Conservation (phyloP, 306 rosid genomes). For the Styphnolobium japonicum region DNA sequence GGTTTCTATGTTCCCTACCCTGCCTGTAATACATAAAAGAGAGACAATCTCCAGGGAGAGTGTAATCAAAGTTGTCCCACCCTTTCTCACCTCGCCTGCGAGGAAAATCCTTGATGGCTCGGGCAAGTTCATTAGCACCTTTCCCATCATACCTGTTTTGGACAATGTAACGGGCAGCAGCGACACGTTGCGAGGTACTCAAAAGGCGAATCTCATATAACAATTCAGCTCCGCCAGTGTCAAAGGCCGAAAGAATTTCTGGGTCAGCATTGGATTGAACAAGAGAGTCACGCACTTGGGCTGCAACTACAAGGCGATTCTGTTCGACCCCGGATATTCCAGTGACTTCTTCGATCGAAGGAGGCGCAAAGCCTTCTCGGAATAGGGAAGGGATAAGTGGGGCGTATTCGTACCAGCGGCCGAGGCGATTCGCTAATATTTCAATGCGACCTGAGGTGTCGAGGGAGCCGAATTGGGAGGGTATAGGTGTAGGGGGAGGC, state of each 20-base stretch:
- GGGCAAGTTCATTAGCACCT: slow-evolving; percentile 68
- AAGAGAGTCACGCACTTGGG: slow-evolving; percentile 80
- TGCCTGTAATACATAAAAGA: slow-evolving; percentile 70
- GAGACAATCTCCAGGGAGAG: slow-evolving; percentile 69
- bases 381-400: slow-evolving; percentile 60
- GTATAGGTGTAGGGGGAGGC: slow-evolving; percentile 69
- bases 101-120: slow-evolving; percentile 75
- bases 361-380: slow-evolving; percentile 71
- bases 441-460: slow-evolving; percentile 54
- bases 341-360: slow-evolving; percentile 68
- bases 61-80: slow-evolving; percentile 68
- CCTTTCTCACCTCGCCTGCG: slow-evolving; percentile 59
- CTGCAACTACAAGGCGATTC: slow-evolving; percentile 60
- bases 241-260: slow-evolving; percentile 43
- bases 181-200: slow-evolving; percentile 50
- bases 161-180: slow-evolving; percentile 58
- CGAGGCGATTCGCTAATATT: slow-evolving; percentile 67
- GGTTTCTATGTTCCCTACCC: slow-evolving; percentile 52
- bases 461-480: slow-evolving; percentile 46
- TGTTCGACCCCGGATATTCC: slow-evolving; percentile 77
- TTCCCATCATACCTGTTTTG: slow-evolving; percentile 40
- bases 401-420: slow-evolving; percentile 80
- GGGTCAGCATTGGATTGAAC: slow-evolving; percentile 51
- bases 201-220: slow-evolving; percentile 75
- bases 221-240: slow-evolving; percentile 60